phyloP scores from a whole-genome alignment of 148 eudicot genomes.

The Heliosperma pusillum region DNA sequence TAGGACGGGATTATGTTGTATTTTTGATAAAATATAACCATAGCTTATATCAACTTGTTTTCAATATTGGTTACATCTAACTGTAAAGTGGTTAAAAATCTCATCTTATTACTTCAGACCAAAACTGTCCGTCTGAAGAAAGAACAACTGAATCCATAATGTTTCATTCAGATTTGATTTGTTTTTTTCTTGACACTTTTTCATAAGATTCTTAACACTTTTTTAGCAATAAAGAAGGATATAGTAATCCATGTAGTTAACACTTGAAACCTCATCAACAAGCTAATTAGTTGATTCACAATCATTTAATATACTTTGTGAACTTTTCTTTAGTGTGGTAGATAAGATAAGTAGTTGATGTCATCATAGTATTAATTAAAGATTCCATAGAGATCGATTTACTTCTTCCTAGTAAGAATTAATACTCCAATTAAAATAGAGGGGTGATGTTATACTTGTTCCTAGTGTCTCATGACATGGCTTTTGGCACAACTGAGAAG shows the following conservation, averaged over 20 bases:
- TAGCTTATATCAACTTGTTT: too few species aligned
- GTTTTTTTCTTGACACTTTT: not conserved
- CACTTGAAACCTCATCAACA: not conserved
- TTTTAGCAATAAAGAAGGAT: not conserved
- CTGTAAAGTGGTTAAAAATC: too few species aligned
- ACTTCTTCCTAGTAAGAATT: not conserved
- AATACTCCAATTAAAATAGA: not conserved
- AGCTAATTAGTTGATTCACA: constrained; percentile 1
- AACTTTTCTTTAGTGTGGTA: constrained; percentile 20
- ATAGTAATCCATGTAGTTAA: constrained; percentile 6
- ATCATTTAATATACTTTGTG: not conserved
- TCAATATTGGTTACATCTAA: too few species aligned
- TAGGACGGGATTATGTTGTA: too few species aligned
- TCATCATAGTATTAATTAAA: not conserved
- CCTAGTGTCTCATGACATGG: not conserved
- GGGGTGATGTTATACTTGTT: not conserved
- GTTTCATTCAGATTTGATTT: constrained; percentile 1
- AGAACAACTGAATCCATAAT: not conserved
- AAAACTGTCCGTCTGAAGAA: too few species aligned
- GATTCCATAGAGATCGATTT: not conserved
- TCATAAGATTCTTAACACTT: constrained; percentile 3
- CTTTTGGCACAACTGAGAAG: not conserved
- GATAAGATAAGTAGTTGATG: not conserved
- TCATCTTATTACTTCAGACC: too few species aligned
- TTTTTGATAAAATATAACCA: too few species aligned